These are phyloP conservation scores for Xerocomellus intermedius DNA, from an alignment of 768 basidiomycete species.

Conservation along the genomic window DNA sequence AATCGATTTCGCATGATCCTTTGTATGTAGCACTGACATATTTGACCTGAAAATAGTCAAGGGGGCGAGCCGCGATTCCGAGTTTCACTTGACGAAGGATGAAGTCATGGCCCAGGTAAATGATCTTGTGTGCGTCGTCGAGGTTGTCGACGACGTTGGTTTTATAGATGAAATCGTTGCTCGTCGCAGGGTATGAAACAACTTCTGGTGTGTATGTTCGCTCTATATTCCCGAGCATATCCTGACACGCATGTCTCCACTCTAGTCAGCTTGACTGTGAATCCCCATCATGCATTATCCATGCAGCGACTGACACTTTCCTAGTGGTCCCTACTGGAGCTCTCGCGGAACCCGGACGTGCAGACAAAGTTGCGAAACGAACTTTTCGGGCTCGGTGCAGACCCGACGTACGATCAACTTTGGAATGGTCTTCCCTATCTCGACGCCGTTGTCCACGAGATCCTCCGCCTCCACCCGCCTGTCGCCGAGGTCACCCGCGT, in stretches of 20 bases:
- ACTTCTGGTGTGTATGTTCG: slow-evolving; percentile 11
- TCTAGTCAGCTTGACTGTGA: slow-evolving; percentile 22
- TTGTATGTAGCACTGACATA: not conserved
- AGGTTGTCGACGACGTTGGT: not conserved
- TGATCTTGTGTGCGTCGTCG: not conserved
- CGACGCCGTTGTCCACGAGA: slow-evolving; percentile 48
- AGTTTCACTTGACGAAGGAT: slow-evolving; percentile 22
- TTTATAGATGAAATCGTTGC: slow-evolving; percentile 18
- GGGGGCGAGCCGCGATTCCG: slow-evolving; percentile 29
- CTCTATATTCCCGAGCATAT: not conserved
- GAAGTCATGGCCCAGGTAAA: slow-evolving; percentile 29
- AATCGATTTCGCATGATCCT: slow-evolving; percentile 15
- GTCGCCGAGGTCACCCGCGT: slow-evolving; percentile 21
- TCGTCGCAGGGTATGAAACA: slow-evolving; percentile 25
- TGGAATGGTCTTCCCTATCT: slow-evolving; percentile 51
- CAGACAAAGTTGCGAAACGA: slow-evolving; percentile 53
- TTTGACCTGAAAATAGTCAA: slow-evolving; percentile 30
- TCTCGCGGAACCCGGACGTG: slow-evolving; percentile 42
- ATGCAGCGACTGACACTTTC: not conserved
- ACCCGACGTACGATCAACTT: slow-evolving; percentile 57
- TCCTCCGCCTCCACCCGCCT: slow-evolving; percentile 43
- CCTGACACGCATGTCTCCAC: not conserved
- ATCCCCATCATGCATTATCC: not conserved
- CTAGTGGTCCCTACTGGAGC: slow-evolving; percentile 58
- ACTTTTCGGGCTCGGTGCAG: slow-evolving; percentile 39